phyloP scores from a whole-genome alignment of 1,284 basidiomycete species.

The Irpex sp. region DNA sequence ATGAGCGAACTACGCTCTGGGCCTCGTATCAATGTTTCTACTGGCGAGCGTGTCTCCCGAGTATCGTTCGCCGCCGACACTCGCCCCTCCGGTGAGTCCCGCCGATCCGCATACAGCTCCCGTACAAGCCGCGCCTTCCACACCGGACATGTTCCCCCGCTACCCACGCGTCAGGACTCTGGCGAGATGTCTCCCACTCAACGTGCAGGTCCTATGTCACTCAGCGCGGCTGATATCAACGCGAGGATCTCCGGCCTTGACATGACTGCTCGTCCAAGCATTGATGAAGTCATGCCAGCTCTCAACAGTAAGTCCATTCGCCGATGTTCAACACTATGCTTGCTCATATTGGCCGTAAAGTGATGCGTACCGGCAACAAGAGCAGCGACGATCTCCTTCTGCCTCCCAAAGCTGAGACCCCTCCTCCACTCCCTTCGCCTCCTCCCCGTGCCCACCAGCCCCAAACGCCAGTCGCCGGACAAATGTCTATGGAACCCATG shows the following conservation, averaged over 20 bases:
- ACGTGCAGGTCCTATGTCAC: conserved; percentile 57
- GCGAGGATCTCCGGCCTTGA: conserved; percentile 30
- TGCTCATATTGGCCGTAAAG: conserved; percentile 29
- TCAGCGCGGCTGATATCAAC: conserved; percentile 66
- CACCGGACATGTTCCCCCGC: conserved; percentile 48
- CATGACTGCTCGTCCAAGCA: conserved; percentile 25
- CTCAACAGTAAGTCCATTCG: conserved; percentile 45
- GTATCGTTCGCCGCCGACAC: conserved; percentile 74
- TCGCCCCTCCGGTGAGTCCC: conserved; percentile 56
- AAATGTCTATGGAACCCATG: conserved; percentile 43
- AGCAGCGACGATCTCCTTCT: conserved; percentile 42
- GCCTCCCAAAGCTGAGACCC: conserved; percentile 15
- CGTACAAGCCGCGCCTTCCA: conserved; percentile 48
- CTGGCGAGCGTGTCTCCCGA: conserved; percentile 42
- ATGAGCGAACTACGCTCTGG: conserved; percentile 55
- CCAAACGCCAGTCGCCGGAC: conserved; percentile 34
- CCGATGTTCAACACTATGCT: not conserved
- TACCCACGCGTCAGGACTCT: conserved; percentile 42
- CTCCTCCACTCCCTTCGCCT: conserved; percentile 26
- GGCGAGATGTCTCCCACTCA: conserved; percentile 62
- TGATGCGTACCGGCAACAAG: conserved; percentile 57
- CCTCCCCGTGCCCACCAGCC: conserved; percentile 31
- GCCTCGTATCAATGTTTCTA: conserved; percentile 31
- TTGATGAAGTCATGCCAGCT: conserved; percentile 62
- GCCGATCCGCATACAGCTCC: conserved; percentile 34